Evolutionary conservation across 345 rosid species (phyloP), one percentile per base, ranked within the genome.

Genomic region (Boechera stricta): DNA sequence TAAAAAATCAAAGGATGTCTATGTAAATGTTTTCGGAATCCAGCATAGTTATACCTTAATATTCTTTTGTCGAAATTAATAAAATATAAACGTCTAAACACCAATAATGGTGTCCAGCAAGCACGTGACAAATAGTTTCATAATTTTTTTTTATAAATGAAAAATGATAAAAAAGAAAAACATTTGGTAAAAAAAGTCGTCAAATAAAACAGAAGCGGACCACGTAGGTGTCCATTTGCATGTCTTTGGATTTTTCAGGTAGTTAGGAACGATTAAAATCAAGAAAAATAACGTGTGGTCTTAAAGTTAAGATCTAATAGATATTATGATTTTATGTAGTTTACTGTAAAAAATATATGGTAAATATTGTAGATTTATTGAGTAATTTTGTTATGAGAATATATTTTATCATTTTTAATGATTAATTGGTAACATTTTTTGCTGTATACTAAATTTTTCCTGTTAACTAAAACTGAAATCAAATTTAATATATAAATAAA

Each of bases 181-280:
- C 5, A 63, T 33, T 41, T 33, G 71, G 51, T 3, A 10, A 70
- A 77, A 70, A 77, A 52, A 35, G 51, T 77, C 59, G 42, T 70
- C 64, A 63, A 54, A 70, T 55, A 70, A 69, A 77, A 62, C 76
- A 70, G 80, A 64, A 41, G 53, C 64, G 76, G 76, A 70, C 76
- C 76, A 54, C 80, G 71, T 44, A 54, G 42, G 75, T 70, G 59
- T 51, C 80, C 80, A 77, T 70, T 70, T 70, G 76, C 80, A 53
- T 10, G 71, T 54, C 48, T 45, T 77, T 55, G 74, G 79, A 69
- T 52, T 76, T 68, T 76, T 61, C 74, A 76, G 62, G 68, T 69
- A 62, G 18, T 62, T 61, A 24, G 21, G 12, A 41, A 61, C 9
- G n/a, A 38, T 38, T 35, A 35, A 38, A 16, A 9, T 2, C 24